Base-by-base conservation (phyloP, 1,284 basidiomycete species). In the Cryptococcus sp. region DNA sequence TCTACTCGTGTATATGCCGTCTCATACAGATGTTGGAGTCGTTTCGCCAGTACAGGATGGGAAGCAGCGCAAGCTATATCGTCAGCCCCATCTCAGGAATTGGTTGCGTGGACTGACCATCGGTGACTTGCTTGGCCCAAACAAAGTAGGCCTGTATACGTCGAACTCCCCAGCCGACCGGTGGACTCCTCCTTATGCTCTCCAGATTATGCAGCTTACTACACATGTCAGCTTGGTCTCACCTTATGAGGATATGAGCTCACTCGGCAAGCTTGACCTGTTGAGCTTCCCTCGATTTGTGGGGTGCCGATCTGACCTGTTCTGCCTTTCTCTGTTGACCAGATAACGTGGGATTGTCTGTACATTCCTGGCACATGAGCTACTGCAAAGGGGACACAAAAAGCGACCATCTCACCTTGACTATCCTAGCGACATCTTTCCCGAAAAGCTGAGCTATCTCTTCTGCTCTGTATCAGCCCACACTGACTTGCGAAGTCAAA, bases 171-270 rank as follows among this genome's bases (percentile, higher is more conserved):
- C 74, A 73, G 18, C 72, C 72, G 7, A 71, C 68, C 0, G 63
- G 70, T 44, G 62, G 64, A 44, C 59, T 62, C 34, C 65, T 66
- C 50, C 64, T 57, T 35, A 74, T 68, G 7, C 67, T 69, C 43
- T 69, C 66, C 22, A 75, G 58, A 51, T 76, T 76, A 50, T 73
- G 71, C 46, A 74, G 56, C 56, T 76, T 76, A 53, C 68, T 71
- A 33, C 11, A n/a, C 32, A 14, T n/a, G 31, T 48, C 28, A 47
- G 41, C 49, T 5, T 26, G 2, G 18, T 40, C 21, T n/a, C n/a
- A n/a, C n/a, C n/a, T n/a, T n/a, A n/a, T n/a, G n/a, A n/a, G n/a
- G n/a, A n/a, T 33, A 14, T 5, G 18, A 2, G 59, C 66, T 63
- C 45, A 70, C 68, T 73, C 71, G 28, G 65, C 72, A 4, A 73